Percentiles rank a stretch among this genome's conserved stretches.
phyloP scores from a whole-genome alignment of 805 yeast species.

The Geotrichum ghanense region DNA sequence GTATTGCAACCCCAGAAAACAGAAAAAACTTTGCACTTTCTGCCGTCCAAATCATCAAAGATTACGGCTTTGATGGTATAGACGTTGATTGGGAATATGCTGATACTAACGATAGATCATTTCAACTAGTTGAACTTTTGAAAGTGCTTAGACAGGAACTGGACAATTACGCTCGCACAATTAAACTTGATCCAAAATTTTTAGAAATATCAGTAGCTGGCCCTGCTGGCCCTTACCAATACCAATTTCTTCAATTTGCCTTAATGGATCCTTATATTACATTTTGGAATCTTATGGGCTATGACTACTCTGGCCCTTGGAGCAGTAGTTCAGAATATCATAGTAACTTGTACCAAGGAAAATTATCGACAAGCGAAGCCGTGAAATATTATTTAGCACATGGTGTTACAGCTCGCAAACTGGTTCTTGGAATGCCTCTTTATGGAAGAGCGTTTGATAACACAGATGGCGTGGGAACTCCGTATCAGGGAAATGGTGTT shows the following conservation, averaged over 20 bases:
- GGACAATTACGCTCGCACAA: conserved; percentile 26
- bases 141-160: conserved; percentile 30
- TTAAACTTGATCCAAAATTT: conserved; percentile 15
- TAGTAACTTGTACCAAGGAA: conserved; percentile 49
- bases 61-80: conserved; percentile 73
- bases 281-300: conserved; percentile 84
- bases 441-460: conserved; percentile 56
- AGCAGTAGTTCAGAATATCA: conserved; percentile 51
- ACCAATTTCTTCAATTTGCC: conserved; percentile 32
- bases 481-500: conserved; percentile 33
- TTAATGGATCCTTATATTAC: conserved; percentile 49
- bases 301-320: conserved; percentile 82
- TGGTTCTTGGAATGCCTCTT: conserved; percentile 77
- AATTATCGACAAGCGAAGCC: conserved; percentile 38
- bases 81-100: conserved; percentile 97
- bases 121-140: conserved; percentile 34
- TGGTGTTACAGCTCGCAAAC: conserved; percentile 38
- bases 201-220: conserved; percentile 60
- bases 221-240: conserved; percentile 48
- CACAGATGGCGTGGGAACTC: conserved; percentile 31
- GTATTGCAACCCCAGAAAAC: conserved; percentile 28
- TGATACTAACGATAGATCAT: conserved; percentile 33
- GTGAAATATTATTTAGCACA: conserved; percentile 31
- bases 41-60: conserved; percentile 34
- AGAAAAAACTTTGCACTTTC: conserved; percentile 39